Conservation (phyloP, 495 filamentous ascomycete genomes). For the Penicillium manginii region DNA sequence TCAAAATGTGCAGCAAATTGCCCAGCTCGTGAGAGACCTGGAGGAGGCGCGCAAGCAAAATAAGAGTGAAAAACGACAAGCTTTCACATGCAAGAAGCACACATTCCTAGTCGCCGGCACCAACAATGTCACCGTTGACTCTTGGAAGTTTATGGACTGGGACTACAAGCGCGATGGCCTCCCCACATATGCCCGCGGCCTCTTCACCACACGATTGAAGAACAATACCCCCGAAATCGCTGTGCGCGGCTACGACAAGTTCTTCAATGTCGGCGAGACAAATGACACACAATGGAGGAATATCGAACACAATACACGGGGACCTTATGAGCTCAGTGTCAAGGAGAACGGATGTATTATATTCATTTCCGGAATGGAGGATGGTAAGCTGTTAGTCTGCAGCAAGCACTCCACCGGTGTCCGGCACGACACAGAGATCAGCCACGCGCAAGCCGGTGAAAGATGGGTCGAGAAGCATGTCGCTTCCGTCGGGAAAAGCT, state of each 20-base stretch:
- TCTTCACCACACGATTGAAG: constrained; percentile 76
- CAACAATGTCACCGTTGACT: constrained; percentile 69
- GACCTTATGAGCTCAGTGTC: constrained; percentile 92
- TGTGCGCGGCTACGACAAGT: constrained; percentile 94
- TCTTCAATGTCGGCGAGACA: constrained; percentile 91
- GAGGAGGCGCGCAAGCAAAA: constrained; percentile 55
- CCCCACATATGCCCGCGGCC: constrained; percentile 87
- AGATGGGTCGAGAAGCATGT: constrained; percentile 83
- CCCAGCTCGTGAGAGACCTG: constrained; percentile 60
- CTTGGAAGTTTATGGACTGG: constrained; percentile 92
- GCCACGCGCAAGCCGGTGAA: constrained; percentile 87
- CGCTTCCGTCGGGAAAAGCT: constrained; percentile 69
- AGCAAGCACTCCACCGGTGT: constrained; percentile 96
- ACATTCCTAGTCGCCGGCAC: constrained; percentile 68
- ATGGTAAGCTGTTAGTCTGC: constrained; percentile 86
- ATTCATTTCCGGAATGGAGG: constrained; percentile 89
- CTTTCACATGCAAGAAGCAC: constrained; percentile 72
- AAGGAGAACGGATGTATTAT: constrained; percentile 99
- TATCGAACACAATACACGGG: constrained; percentile 74
- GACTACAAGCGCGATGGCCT: constrained; percentile 87
- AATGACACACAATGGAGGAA: constrained; percentile 77
- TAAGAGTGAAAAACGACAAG: constrained; percentile 45
- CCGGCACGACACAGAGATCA: constrained; percentile 66
- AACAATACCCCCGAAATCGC: constrained; percentile 74
- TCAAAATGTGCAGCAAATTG: constrained; percentile 67